Conservation (phyloP, 805 yeast species). For the Ogataea kodamae region DNA sequence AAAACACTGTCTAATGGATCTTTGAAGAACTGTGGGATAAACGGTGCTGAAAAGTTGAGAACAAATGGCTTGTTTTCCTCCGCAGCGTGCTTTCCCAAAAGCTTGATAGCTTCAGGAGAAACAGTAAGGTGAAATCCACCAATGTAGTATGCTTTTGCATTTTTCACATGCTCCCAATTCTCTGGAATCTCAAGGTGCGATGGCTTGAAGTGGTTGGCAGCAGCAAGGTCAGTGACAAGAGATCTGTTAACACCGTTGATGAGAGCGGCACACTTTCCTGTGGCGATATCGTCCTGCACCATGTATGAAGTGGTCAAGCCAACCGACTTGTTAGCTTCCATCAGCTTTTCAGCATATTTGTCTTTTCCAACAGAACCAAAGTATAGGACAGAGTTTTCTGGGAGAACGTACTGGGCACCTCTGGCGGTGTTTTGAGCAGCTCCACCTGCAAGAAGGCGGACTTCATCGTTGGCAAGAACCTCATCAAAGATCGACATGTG, state of each 20-base stretch:
- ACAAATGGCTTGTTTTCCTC: slow-evolving; percentile 44
- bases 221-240: slow-evolving; percentile 92
- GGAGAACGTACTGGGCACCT: slow-evolving; percentile 93
- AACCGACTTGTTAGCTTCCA: slow-evolving; percentile 78
- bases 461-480: slow-evolving; percentile 55
- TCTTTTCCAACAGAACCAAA: slow-evolving; percentile 97
- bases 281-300: slow-evolving; percentile 70
- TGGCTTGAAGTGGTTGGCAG: slow-evolving; percentile 95
- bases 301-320: slow-evolving; percentile 87
- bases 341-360: slow-evolving; percentile 74
- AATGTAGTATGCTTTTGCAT: slow-evolving; percentile 79
- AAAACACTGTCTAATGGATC: slow-evolving; percentile 75
- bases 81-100: slow-evolving; percentile 85
- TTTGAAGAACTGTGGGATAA: slow-evolving; percentile 93
- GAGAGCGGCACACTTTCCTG: slow-evolving; percentile 98
- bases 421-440: slow-evolving; percentile 99
- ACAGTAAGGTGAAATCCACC: slow-evolving; percentile 99
- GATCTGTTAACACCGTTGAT: slow-evolving; percentile 84
- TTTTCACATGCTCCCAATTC: slow-evolving; percentile 83
- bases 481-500: slow-evolving; percentile 87
- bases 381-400: slow-evolving; percentile 78
- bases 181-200: slow-evolving; percentile 83
- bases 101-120: slow-evolving; percentile 88
- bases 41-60: slow-evolving; percentile 93
- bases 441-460: slow-evolving; percentile 91